Percentiles rank a stretch among this genome's conserved stretches.
phyloP scores from a whole-genome alignment of 495 filamentous ascomycete species.

The Penicillium parvum region DNA sequence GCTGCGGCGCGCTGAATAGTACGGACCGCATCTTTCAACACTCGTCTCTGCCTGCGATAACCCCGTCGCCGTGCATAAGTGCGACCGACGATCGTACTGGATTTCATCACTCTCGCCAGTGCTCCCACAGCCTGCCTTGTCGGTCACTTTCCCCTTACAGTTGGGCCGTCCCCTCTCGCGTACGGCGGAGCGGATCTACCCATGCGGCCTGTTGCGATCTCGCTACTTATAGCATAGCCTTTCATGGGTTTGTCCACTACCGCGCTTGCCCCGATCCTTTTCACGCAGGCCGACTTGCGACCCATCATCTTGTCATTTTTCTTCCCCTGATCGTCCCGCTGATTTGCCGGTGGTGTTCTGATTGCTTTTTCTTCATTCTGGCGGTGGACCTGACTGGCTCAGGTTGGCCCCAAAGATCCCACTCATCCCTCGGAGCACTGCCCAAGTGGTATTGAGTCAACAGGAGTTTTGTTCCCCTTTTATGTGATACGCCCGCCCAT shows the following conservation, averaged over 20 bases:
- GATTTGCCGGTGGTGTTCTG: conserved; percentile 19
- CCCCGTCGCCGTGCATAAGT: conserved; percentile 40
- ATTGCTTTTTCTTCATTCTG: conserved; percentile 13
- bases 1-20: conserved; percentile 22
- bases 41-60: conserved; percentile 11
- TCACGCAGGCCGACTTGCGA: conserved; percentile 1
- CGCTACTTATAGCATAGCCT: conserved; percentile 17
- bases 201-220: conserved; percentile 9
- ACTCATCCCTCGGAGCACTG: conserved; percentile 1
- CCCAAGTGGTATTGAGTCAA: conserved; percentile 17
- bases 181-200: conserved; percentile 23
- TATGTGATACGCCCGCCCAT: conserved; percentile 18
- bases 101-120: conserved; percentile 12
- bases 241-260: conserved; percentile 19
- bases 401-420: conserved; percentile 29
- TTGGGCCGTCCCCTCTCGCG: conserved; percentile 8
- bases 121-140: not conserved
- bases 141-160: conserved; percentile 16
- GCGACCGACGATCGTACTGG: conserved; percentile 33
- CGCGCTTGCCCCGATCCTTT: conserved; percentile 19
- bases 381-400: conserved; percentile 66
- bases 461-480: conserved; percentile 16
- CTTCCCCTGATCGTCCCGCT: conserved; percentile 7
- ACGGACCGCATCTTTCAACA: conserved; percentile 17
- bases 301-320: conserved; percentile 8